A percentile compares a stretch with the other conserved stretches of the same genome.
phyloP scores from a whole-genome alignment of 1,284 basidiomycete genomes.

The Athelia psychrophila region DNA sequence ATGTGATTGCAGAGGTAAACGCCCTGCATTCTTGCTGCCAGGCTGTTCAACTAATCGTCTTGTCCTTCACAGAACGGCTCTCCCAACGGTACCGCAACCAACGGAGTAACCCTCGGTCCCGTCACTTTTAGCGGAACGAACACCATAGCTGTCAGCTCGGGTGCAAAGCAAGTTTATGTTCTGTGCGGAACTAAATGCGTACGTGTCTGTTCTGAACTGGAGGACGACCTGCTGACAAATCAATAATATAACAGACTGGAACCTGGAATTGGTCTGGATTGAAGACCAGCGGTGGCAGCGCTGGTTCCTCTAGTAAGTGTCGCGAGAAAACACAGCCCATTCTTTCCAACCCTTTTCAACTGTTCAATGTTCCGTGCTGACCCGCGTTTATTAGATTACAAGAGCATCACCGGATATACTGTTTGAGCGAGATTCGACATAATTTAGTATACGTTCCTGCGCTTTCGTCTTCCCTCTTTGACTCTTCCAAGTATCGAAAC shows the following conservation, averaged over 20 bases:
- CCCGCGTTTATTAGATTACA: no score
- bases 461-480: no score
- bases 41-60: no score
- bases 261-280: conserved; percentile 2
- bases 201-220: background rate
- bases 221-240: background rate
- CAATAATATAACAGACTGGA: background rate
- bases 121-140: conserved; percentile 1
- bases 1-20: no score
- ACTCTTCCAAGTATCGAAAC: no score
- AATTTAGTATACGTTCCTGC: no score
- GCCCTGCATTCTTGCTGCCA: no score
- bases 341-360: no score
- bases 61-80: background rate
- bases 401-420: no score
- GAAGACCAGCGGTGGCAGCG: conserved; percentile 1
- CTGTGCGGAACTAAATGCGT: background rate
- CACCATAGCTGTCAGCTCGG: background rate
- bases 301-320: background rate
- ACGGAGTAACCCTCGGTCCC: conserved; percentile 1
- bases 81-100: background rate
- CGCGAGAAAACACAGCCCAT: no score
- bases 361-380: no score
- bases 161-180: conserved; percentile 1
- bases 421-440: no score